Base-by-base conservation (phyloP, 176 grass and related monocot species). In the Lolium rigidum region DNA sequence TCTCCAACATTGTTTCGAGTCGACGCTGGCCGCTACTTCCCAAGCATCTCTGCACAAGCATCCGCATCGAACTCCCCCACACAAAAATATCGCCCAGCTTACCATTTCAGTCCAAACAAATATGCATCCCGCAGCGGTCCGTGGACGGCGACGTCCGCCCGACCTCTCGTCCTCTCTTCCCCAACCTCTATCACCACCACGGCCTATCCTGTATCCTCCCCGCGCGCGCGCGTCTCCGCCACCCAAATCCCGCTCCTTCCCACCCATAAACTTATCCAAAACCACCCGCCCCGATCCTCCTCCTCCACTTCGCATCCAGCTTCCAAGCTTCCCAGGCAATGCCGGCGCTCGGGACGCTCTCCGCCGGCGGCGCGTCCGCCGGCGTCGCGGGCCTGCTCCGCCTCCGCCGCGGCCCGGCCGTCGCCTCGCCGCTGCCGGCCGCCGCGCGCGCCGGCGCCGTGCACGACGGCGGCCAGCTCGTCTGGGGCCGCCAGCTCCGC, bases 401-500 rank as follows among this genome's bases (percentile, higher is more conserved):
- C 20, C 80, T 92, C 31, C 90, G 88, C 70, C 68, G 63, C 13
- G 86, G 81, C 49, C 51, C 85, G 3, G 5, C 80, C n/a, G 1
- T 81, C 71, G 38, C 79, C 35, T 52, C 11, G 64, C 69, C 81
- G 5, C 22, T 80, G 46, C 47, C 65, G 52, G 51, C 91, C 87
- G n/a, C 78, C 10, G 47, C 28, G 18, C 44, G 61, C 47, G 75
- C 85, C 28, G 61, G 18, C 72, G 17, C 74, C 0, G 31, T 92
- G 2, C 78, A 90, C 76, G 88, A 94, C 73, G 94, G 80, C 47
- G 94, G 64, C 6, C 91, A 90, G 44, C 87, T 96, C 82, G 84
- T 96, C 63, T 92, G 94, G 65, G 92, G 90, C 10, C 82, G 97
- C 12, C 97, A 96, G 79, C 97, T 99, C 82, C 90, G 94, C 31